Base-by-base conservation (phyloP, 2,329 filamentous ascomycete genomes). In the Venturiaceae sp. region DNA sequence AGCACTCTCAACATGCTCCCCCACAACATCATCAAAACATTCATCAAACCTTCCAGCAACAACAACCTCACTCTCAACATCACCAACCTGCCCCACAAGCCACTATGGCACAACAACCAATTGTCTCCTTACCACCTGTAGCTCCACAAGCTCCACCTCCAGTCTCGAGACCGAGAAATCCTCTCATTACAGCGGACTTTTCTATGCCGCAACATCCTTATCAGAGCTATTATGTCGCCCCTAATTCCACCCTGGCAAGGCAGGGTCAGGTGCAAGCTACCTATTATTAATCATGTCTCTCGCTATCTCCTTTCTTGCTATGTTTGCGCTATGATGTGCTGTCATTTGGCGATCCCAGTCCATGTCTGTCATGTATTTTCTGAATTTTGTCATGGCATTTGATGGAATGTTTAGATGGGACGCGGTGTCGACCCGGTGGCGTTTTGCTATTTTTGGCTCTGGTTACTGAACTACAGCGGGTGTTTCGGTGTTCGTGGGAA, bases 161-260 rank as follows among this genome's bases (percentile, higher is more conserved):
- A 54, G 52, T 50, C 3, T 34, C 32, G 19, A 53, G 52, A n/a
- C 52, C 54, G 39, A 30, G 54, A 5, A 56, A 56, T 32, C 72
- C 92, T 39, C 80, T 86, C 63, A 83, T 82, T 26, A 78, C 78
- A 26, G 88, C 88, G 1, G 88, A 94, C 67, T 94, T 94, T 69
- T 86, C 79, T 26, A 77, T 86, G 64, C 86, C 88, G 3, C 85
- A 90, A 63, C 88, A 92, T 71, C 89, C 90, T 1, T 95, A 94
- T 67, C 86, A 90, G 67, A 84, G 85, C 55, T 86, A 86, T 72
- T 95, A 92, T 65, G 85, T 90, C 62, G 85, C 88, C 36, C 87
- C 88, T 1, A 87, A 81, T 63, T 78, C 74, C 61, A 66, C 68
- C 50, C 59, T 67, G 14, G 23, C 44, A 26, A 50, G 44, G 52